These are phyloP conservation scores for Brasenia schreberi DNA, from an alignment of 164 flowering plant species.

Conservation along the genomic window DNA sequence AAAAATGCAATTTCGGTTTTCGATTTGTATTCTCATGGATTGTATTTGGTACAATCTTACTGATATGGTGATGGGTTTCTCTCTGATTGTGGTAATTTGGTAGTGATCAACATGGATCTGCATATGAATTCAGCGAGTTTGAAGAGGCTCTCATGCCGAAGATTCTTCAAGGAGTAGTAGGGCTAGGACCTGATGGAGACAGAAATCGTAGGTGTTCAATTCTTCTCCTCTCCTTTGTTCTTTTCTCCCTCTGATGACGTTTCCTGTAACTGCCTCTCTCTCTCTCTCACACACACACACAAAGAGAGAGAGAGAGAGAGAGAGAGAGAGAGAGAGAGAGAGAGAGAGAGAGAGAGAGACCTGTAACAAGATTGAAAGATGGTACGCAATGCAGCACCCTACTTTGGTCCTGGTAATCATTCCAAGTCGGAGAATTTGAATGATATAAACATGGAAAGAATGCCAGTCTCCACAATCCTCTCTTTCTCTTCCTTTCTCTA, in stretches of 20 bases:
- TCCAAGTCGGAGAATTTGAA: constrained; percentile 30
- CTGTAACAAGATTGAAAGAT: constrained; percentile 27
- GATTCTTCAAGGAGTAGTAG: constrained; percentile 47
- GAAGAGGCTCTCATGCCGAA: constrained; percentile 68
- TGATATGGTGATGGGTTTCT: not conserved
- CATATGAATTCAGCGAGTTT: constrained; percentile 88
- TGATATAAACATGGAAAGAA: constrained; percentile 46
- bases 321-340: not conserved
- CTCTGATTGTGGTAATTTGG: not conserved
- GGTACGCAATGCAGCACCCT: constrained; percentile 26
- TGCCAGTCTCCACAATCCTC: not conserved
- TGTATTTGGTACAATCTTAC: too few relatives aligned
- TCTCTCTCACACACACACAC: too few relatives aligned
- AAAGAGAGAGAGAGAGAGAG: constrained; percentile 4
- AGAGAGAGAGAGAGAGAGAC: not conserved
- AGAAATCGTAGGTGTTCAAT: constrained; percentile 42
- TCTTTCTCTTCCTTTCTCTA: too few relatives aligned
- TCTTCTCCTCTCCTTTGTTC: not conserved
- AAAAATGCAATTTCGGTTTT: too few relatives aligned
- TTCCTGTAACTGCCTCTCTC: constrained; percentile 5
- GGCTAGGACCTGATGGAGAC: constrained; percentile 50
- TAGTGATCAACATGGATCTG: constrained; percentile 63
- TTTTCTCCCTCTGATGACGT: constrained; percentile 28
- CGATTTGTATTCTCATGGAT: too few relatives aligned
- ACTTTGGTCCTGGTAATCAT: constrained; percentile 58